Evolutionary conservation across 1,139 yeast species (phyloP), one percentile per base, ranked within the genome.

Genomic region (Suhomyces yuchorum): DNA sequence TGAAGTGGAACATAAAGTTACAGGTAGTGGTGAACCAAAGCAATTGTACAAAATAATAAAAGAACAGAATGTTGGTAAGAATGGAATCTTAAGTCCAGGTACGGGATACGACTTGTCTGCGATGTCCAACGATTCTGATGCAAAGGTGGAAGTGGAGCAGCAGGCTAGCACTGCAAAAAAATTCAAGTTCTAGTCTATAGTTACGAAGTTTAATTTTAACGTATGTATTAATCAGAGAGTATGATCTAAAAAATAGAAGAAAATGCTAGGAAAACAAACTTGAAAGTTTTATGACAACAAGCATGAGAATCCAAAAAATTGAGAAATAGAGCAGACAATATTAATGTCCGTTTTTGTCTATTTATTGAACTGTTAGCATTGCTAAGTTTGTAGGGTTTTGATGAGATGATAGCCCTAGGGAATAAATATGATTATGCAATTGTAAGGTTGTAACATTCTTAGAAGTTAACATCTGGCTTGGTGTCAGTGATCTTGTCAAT

Each of bases 401-500:
- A 30, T 41, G 22, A 12, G 42, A 33, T 47, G 46, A 14, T 34
- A 20, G 39, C 42, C 24, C 43, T 41, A 20, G 35, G 40, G 40
- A 44, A 47, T 47, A 41, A 44, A 47, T 47, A 45, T 44, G 48
- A 42, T 46, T 44, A 50, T 50, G 52, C 52, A 50, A 48, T 44
- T 42, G 48, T 43, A 33, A 22, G 32, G 40, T 23, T 14, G 19
- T 24, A 20, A 30, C 33, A 26, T 15, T 14, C 34, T 52, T 62
- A 67, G 57, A 71, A 67, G 58, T 67, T 67, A 52, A 71, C 62
- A 48, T 63, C 68, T 47, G 80, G 80, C 56, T 66, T 75, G 52
- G 78, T 79, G 63, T 82, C 86, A 51, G 65, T 65, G 48, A 74
- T 66, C 66, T 83, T 83, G 55, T 82, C 87, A 56, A 82, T 74